Evolutionary conservation across 257 asterid genomes (phyloP), one percentile per base, ranked within the genome.

Genomic region (Rehmannia glutinosa): DNA sequence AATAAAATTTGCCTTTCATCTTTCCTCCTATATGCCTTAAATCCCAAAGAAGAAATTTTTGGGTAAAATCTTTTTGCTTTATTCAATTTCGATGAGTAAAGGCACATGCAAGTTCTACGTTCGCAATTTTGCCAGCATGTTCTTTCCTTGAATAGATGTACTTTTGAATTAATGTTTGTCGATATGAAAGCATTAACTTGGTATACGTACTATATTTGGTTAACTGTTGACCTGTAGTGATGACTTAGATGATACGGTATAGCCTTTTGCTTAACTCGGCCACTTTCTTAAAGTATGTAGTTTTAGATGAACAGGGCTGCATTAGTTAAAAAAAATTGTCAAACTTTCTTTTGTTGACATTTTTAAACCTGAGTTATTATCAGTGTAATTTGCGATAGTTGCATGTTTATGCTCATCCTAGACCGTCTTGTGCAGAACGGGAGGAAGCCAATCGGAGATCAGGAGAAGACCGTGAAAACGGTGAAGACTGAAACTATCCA

Each of bases 401-500:
- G 25, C 53, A 49, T 41, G 45, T 32, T 11, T 24, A 35, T 30
- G 49, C 50, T 61, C 52, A 65, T 58, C 54, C 38, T 59, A 51
- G 19, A n/a, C n/a, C 35, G 27, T 60, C 41, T 69, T 38, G 50
- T 75, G 83, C 82, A 83, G 88, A 83, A 64, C 77, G 62, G 12
- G 88, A 83, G 75, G 83, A 83, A 74, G 81, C 80, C 2, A 83
- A 70, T 19, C 69, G 87, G 74, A 76, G 61, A 45, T 67, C 72
- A 15, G 75, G 4, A 24, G 84, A 76, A 55, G 81, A 55, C 8
- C 56, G 17, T 19, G 83, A 68, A 74, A 81, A 75, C 51, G 79
- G 86, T 3, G 80, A 28, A 64, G 74, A 66, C 32, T 81, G 80
- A 56, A n/a, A 45, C 36, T 52, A 16, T 54, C 20, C 1, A 3